Percentiles rank a stretch among this genome's conserved stretches.
These are phyloP conservation scores for Trametes maxima DNA, from an alignment of 768 basidiomycete genomes.

Conservation along the genomic window DNA sequence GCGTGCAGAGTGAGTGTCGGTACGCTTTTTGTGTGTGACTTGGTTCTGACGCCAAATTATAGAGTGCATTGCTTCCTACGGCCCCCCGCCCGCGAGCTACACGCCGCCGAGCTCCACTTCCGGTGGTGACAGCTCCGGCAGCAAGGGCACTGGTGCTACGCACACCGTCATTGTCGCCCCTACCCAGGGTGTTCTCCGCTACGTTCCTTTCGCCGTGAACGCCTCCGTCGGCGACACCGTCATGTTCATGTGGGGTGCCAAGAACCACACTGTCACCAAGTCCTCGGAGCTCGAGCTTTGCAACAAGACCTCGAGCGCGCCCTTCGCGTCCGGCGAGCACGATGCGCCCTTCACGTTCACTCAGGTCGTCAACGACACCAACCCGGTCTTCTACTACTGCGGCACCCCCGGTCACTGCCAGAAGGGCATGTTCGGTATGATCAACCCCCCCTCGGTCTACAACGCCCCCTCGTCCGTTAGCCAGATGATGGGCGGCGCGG, in stretches of 20 bases:
- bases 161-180: constrained; percentile 82
- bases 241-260: constrained; percentile 75
- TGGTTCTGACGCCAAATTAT: not conserved
- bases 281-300: constrained; percentile 66
- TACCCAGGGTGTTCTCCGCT: constrained; percentile 72
- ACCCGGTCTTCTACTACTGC: constrained; percentile 78
- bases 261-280: constrained; percentile 85
- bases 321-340: constrained; percentile 69
- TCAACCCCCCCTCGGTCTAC: constrained; percentile 61
- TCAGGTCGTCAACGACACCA: constrained; percentile 72
- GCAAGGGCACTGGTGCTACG: constrained; percentile 48
- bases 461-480: constrained; percentile 50
- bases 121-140: constrained; percentile 8
- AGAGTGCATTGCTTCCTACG: constrained; percentile 73
- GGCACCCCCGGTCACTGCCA: constrained; percentile 69
- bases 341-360: constrained; percentile 67
- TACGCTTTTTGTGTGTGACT: not conserved
- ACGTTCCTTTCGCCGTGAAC: constrained; percentile 73
- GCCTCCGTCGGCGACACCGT: constrained; percentile 79
- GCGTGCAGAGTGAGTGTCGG: constrained; percentile 62
- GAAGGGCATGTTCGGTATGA: constrained; percentile 87
- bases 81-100: constrained; percentile 36
- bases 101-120: constrained; percentile 30
- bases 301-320: constrained; percentile 64
- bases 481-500: constrained; percentile 51